These are phyloP conservation scores for Pisolithus thermaeus DNA, from an alignment of 1,284 basidiomycete species.

Conservation along the genomic window DNA sequence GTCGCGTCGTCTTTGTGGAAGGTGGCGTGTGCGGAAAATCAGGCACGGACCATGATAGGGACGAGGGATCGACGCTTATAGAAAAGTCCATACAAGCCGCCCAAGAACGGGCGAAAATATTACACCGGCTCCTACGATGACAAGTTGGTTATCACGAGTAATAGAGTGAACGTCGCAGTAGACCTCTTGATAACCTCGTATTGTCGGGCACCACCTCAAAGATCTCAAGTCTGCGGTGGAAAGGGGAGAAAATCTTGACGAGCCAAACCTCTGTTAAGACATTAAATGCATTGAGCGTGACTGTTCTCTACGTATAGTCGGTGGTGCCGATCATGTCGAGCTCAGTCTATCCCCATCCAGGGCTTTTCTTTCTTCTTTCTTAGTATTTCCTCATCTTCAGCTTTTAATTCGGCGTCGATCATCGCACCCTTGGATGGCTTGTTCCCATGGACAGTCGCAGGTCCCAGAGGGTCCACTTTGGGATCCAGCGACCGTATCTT, in stretches of 20 bases:
- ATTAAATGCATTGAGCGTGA: too few species aligned
- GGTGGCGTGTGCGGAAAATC: conserved; percentile 11
- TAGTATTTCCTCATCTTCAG: conserved; percentile 44
- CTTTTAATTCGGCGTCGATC: conserved; percentile 54
- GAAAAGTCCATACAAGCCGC: background rate
- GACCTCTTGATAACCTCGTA: too few species aligned
- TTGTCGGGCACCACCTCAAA: too few species aligned
- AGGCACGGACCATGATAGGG: background rate
- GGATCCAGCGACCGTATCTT: conserved; percentile 15
- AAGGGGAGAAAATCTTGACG: background rate
- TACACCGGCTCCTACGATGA: background rate
- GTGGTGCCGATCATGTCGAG: too few species aligned
- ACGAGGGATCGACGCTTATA: background rate
- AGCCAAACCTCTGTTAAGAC: background rate
- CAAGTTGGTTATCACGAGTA: background rate
- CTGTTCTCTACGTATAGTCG: too few species aligned
- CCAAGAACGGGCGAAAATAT: background rate
- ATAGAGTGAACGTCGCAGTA: too few species aligned
- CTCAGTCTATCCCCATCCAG: background rate
- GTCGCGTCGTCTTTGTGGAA: conserved; percentile 21
- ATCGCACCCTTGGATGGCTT: conserved; percentile 55
- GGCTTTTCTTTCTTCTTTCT: conserved; percentile 33
- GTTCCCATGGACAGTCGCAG: conserved; percentile 48
- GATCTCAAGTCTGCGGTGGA: too few species aligned
- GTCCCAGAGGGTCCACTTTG: conserved; percentile 37